These are phyloP conservation scores for Pholiota molesta DNA, from an alignment of 768 basidiomycete genomes.

Conservation along the genomic window DNA sequence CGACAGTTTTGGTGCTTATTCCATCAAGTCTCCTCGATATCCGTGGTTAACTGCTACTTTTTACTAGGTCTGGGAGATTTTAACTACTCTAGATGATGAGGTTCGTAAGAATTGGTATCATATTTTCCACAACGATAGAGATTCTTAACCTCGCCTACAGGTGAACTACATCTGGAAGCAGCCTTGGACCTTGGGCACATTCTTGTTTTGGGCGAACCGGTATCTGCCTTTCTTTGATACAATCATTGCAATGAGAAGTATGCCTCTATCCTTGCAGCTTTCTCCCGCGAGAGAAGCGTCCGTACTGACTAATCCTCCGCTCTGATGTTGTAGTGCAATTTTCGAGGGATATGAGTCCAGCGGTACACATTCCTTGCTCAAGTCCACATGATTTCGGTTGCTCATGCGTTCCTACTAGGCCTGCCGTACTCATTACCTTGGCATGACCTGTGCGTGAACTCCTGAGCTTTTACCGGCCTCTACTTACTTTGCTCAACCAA, in stretches of 20 bases:
- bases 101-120: neutral
- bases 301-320: neutral
- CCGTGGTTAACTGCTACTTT: neutral
- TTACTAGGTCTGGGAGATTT: constrained; percentile 2
- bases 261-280: neutral
- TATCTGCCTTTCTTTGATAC: constrained; percentile 44
- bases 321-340: constrained; percentile 4
- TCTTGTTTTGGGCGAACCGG: constrained; percentile 42
- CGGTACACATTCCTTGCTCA: neutral
- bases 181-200: constrained; percentile 30
- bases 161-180: constrained; percentile 37
- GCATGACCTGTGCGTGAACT: neutral
- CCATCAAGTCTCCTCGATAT: neutral
- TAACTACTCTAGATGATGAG: constrained; percentile 7
- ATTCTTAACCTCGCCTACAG: constrained; percentile 15
- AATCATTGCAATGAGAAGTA: constrained; percentile 21
- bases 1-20: constrained; percentile 3
- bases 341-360: neutral
- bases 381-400: too few relatives aligned
- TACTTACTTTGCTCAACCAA: neutral
- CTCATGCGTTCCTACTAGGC: neutral
- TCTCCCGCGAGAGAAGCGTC: too few relatives aligned
- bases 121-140: neutral
- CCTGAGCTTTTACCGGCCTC: neutral
- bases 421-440: constrained; percentile 1